A percentile compares a stretch with the other conserved stretches of the same genome.
Evolutionary conservation across 495 filamentous ascomycete species (phyloP).

Genomic region (Daldinia bambusicola): DNA sequence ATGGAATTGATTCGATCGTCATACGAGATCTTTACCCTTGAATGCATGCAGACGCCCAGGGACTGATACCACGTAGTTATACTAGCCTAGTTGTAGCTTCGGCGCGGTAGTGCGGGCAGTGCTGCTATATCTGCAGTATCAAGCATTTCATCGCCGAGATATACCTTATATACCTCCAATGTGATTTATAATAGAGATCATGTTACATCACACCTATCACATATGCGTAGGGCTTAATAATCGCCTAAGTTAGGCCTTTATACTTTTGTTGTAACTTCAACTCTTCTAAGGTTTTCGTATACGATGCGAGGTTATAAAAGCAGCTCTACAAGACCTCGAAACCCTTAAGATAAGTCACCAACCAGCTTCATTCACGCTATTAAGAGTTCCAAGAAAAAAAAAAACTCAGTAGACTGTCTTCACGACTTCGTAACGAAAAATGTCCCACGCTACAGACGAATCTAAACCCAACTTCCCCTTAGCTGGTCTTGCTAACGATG

Average conservation of each 20-base stretch:
- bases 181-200: too few species aligned
- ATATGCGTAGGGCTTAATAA: not conserved
- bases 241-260: not conserved
- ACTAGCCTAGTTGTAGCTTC: too few species aligned
- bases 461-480: slow-evolving; percentile 44
- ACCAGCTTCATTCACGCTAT: not conserved
- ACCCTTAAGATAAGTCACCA: not conserved
- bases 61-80: too few species aligned
- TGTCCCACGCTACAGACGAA: slow-evolving; percentile 9
- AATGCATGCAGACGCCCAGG: too few species aligned
- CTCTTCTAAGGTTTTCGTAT: not conserved
- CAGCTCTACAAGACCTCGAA: not conserved
- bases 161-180: not conserved
- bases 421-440: too few species aligned
- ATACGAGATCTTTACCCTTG: not conserved
- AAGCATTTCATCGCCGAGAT: not conserved
- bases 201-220: too few species aligned
- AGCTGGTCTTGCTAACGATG: slow-evolving; percentile 45
- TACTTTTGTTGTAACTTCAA: not conserved
- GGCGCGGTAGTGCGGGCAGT: not conserved
- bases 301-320: not conserved
- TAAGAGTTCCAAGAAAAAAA: not conserved
- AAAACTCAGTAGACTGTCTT: too few species aligned
- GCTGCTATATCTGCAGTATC: not conserved
- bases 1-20: not conserved